phyloP scores from a whole-genome alignment of 75 land plant species.

The Adiantum capillusveneris region DNA sequence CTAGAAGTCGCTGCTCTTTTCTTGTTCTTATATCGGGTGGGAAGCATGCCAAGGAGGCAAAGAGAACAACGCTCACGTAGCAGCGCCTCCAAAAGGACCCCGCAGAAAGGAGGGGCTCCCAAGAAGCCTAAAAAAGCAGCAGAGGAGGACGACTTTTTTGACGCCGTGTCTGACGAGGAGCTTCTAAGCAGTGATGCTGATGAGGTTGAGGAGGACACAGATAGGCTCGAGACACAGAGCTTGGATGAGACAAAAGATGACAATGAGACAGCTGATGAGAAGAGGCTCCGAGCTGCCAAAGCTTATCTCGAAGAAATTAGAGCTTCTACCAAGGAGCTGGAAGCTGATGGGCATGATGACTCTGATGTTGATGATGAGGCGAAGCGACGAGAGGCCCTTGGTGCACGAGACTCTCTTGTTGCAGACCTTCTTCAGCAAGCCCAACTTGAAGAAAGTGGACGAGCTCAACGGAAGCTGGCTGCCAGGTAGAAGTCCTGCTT shows the following conservation, averaged over 20 bases:
- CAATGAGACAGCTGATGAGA: conserved; percentile 67
- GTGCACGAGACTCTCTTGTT: conserved; percentile 53
- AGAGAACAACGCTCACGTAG: too few relatives aligned
- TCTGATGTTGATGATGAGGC: conserved; percentile 28
- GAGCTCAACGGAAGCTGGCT: conserved; percentile 50
- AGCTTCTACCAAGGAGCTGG: conserved; percentile 22
- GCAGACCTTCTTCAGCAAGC: conserved; percentile 65
- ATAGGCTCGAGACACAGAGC: conserved; percentile 9
- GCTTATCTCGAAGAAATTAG: conserved; percentile 38
- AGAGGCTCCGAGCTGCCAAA: conserved; percentile 49
- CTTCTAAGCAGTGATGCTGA: conserved; percentile 23
- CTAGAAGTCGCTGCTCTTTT: too few relatives aligned
- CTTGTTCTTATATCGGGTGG: too few relatives aligned
- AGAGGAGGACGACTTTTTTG: conserved; percentile 7
- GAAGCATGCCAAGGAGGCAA: too few relatives aligned
- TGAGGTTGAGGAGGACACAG: conserved; percentile 7
- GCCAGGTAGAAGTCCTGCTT: conserved; percentile 71
- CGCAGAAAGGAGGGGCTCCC: not conserved
- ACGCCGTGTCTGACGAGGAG: conserved; percentile 12
- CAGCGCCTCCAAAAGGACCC: not conserved
- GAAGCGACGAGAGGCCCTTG: conserved; percentile 24
- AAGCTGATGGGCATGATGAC: conserved; percentile 23
- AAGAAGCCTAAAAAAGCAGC: conserved; percentile 1
- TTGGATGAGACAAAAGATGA: conserved; percentile 26
- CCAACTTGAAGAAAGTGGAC: conserved; percentile 71